Percentiles rank a stretch among this genome's conserved stretches.
These are phyloP conservation scores for Paramecium primaurelia DNA, from an alignment of 73 alveolate genomes.

Conservation along the genomic window DNA sequence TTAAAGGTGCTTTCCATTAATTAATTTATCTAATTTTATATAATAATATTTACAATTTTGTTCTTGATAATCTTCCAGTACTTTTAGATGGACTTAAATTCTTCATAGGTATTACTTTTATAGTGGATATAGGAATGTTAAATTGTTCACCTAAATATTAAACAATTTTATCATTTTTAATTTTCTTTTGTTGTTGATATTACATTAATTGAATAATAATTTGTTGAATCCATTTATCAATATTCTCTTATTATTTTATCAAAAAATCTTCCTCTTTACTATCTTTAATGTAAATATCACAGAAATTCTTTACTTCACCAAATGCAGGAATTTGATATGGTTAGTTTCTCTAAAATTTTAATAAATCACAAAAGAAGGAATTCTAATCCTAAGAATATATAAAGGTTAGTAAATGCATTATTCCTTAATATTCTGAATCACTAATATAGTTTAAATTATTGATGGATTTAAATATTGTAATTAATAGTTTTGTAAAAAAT, in stretches of 20 bases:
- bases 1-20: constrained; percentile 2
- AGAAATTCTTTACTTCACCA: neutral
- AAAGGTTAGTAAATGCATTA: neutral
- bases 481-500: neutral
- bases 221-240: neutral
- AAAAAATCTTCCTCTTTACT: neutral
- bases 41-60: neutral
- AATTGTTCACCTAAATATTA: neutral
- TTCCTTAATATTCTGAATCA: neutral
- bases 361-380: neutral
- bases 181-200: neutral
- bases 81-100: neutral
- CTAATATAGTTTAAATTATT: neutral
- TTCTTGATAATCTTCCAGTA: neutral
- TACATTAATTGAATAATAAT: neutral
- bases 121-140: neutral
- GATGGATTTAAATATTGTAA: neutral
- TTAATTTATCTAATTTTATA: neutral
- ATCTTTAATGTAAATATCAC: neutral
- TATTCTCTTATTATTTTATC: neutral
- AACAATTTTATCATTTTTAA: neutral
- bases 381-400: neutral
- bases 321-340: neutral
- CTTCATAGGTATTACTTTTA: neutral
- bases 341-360: neutral